These are phyloP conservation scores for Verticillium klebahnii DNA, from an alignment of 2,329 filamentous ascomycete genomes.

Conservation along the genomic window DNA sequence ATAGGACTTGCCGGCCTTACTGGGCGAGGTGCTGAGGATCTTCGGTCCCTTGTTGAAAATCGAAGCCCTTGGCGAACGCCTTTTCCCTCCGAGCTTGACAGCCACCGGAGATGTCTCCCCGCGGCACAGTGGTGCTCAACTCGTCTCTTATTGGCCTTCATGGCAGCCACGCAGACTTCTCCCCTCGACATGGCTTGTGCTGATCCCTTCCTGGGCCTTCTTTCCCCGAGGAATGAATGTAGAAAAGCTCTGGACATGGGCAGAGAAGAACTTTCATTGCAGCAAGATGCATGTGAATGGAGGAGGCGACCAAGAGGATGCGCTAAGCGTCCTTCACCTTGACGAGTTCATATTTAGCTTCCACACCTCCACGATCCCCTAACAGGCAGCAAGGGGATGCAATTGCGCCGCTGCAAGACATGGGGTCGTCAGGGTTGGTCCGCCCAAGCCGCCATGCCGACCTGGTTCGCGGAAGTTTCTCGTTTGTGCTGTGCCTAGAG, in stretches of 20 bases:
- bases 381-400: not conserved
- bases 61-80: not conserved
- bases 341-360: not conserved
- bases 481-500: not conserved
- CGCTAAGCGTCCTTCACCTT: not conserved
- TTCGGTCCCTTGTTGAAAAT: not conserved
- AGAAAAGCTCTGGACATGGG: not conserved
- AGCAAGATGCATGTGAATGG: not conserved
- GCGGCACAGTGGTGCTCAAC: not conserved
- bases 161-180: not conserved
- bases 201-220: not conserved
- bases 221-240: not conserved
- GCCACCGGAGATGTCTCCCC: not conserved
- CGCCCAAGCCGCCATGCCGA: not conserved
- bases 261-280: not conserved
- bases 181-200: not conserved
- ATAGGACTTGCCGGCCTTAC: not conserved
- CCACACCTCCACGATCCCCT: not conserved
- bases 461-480: not conserved
- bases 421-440: not conserved
- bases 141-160: not conserved
- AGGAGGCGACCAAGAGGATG: not conserved
- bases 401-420: not conserved
- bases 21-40: not conserved
- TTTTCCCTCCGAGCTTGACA: not conserved